Evolutionary conservation across 164 flowering plant genomes (phyloP), one percentile per base, ranked within the genome.

Genomic region (Vitis labrusca): DNA sequence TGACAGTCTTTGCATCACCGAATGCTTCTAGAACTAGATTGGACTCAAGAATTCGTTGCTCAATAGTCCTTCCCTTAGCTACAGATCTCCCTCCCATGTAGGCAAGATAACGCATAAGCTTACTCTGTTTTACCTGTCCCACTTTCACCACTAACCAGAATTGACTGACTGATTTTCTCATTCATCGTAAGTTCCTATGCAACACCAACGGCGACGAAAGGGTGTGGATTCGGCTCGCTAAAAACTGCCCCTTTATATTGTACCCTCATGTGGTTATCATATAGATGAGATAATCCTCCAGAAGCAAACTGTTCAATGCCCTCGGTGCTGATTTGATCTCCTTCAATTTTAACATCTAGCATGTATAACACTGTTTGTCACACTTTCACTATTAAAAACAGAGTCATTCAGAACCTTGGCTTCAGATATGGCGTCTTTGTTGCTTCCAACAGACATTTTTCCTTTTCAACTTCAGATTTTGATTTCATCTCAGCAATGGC

Each of bases 161-260:
- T 85, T 5, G 94, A 78, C 74, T 89, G 94, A 71, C 94, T 89
- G 53, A 78, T 71, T 65, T 85, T 86, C 23, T 89, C 94, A 67
- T 83, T 83, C 19, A 86, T 85, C 94, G 88, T 89, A 47, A 82
- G 82, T 76, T 17, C 19, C 94, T 89, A 96, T 72, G 99, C 92
- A 74, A 91, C 95, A 93, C 91, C 99, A 47, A 98, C 99, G 73
- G 92, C 86, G 63, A 98, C 99, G 83, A 93, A 96, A 50, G 99
- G 99, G 76, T 96, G 99, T 32, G 99, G 99, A 76, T 97, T 93
- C 62, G 93, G 85, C 85, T 96, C 99, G 65, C 99, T 97, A 70
- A 96, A 85, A 67, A 76, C 89, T 50, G 97, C 97, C 49, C 97
- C 95, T 79, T 96, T 96, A 76, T 96, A 96, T 74, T 91, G 97